Evolutionary conservation across 225 moss, liverwort and hornwort genomes (phyloP).

Genomic region (Physcomitrium patens): DNA sequence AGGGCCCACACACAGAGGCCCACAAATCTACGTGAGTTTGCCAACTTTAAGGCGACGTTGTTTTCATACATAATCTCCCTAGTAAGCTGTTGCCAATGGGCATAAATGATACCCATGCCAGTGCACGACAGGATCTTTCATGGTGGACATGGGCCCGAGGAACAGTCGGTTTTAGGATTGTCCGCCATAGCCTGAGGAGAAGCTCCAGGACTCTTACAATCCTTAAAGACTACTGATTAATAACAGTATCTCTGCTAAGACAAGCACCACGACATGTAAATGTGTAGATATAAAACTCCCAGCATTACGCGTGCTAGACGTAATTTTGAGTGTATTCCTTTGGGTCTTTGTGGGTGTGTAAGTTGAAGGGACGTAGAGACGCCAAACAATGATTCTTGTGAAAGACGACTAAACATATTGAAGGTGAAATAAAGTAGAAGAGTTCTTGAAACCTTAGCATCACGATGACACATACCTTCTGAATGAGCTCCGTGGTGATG

Average conservation of each 20-base stretch:
- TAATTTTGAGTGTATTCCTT: too few relatives aligned
- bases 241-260: too few relatives aligned
- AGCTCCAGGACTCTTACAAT: too few relatives aligned
- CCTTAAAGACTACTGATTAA: too few relatives aligned
- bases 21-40: constrained; percentile 6
- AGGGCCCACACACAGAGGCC: constrained; percentile 27
- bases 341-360: too few relatives aligned
- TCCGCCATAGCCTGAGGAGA: too few relatives aligned
- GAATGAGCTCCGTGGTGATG: constrained; percentile 68
- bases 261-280: too few relatives aligned
- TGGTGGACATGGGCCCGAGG: constrained; percentile 14
- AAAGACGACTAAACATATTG: too few relatives aligned
- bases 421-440: not conserved
- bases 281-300: too few relatives aligned
- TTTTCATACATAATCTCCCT: not conserved
- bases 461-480: constrained; percentile 40
- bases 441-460: not conserved
- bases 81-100: constrained; percentile 25
- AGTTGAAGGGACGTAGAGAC: too few relatives aligned
- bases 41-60: constrained; percentile 8
- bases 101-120: constrained; percentile 21
- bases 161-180: not conserved
- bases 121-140: constrained; percentile 36
- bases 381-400: too few relatives aligned
- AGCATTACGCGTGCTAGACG: too few relatives aligned